Base-by-base conservation (phyloP, 257 asterid genomes). In the Craterostigma plantagineum region DNA sequence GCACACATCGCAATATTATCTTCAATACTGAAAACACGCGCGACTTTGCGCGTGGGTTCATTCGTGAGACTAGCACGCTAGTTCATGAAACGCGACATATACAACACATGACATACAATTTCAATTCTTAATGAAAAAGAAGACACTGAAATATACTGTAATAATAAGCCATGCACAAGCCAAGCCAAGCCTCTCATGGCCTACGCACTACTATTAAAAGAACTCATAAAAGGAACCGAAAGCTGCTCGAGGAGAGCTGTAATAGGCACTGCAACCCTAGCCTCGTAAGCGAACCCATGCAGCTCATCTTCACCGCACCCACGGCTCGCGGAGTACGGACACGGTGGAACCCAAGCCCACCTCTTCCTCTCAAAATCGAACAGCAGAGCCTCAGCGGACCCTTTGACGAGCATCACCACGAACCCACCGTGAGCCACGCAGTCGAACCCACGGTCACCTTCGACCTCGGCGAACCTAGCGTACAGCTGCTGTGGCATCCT, bases 401-500 rank as follows among this genome's bases (percentile, higher is more conserved):
- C 73, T 39, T 59, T 58, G 0, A 87, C 68, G 46, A 71, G 40
- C 3, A 87, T 48, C 14, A 79, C 61, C 4, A 87, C 61, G 10
- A 46, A 68, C n/a, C 72, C 81, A 7, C 95, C 93, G 36, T 76
- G 79, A 14, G 90, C 95, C 0, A 87, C 85, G 34, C 92, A 63
- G 40, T 39, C 43, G 44, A 87, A 87, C 4, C 98, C 98, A 1
- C 55, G 53, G 0, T 86, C 95, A 1, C 68, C 70, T 42, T 87
- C 95, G 1, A 68, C 33, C 45, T 82, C 86, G 6, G 71, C 73
- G 41, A 87, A 82, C 55, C 82, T 78, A 9, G 56, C 56, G 50
- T 67, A 87, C 10, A 87, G 65, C 49, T 79, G 98, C 55, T 74
- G 93, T 38, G 98, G 98, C 98, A 87, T 87, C 30, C 98, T 76